These are phyloP conservation scores for Aspergillus olivimuriae DNA, from an alignment of 495 filamentous ascomycete genomes.

Conservation along the genomic window DNA sequence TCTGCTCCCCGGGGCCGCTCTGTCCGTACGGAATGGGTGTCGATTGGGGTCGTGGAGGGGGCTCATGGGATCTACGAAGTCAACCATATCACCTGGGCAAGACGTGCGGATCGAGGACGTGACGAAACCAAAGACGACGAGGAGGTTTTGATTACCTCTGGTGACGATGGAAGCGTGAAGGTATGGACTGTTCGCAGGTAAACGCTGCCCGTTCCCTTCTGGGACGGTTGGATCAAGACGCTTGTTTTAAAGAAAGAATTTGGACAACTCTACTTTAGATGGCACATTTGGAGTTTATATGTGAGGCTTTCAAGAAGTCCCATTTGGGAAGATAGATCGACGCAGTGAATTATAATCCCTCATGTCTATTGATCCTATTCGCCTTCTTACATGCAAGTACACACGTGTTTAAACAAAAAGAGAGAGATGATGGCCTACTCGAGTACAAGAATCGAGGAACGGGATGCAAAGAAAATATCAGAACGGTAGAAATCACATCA, in stretches of 20 bases:
- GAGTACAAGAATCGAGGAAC: not conserved
- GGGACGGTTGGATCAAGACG: too few species aligned
- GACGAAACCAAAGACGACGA: slow-evolving; percentile 42
- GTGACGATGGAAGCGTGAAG: slow-evolving; percentile 72
- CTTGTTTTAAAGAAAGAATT: too few species aligned
- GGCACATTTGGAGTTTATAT: too few species aligned
- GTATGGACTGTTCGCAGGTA: slow-evolving; percentile 53
- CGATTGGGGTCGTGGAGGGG: slow-evolving; percentile 56
- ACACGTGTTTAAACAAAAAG: too few species aligned
- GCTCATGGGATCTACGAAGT: slow-evolving; percentile 90
- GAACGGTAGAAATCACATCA: slow-evolving; percentile 6
- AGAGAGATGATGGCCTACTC: too few species aligned
- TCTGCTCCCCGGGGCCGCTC: slow-evolving; percentile 1
- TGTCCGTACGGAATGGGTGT: slow-evolving; percentile 54
- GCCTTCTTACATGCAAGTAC: not conserved
- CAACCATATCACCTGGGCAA: slow-evolving; percentile 79
- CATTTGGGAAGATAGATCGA: not conserved
- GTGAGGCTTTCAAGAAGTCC: too few species aligned
- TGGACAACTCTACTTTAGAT: too few species aligned
- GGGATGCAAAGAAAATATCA: not conserved
- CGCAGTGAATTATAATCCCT: slow-evolving; percentile 6
- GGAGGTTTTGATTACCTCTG: slow-evolving; percentile 72
- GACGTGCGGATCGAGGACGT: slow-evolving; percentile 32
- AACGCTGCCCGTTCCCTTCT: not conserved
- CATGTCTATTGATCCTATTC: slow-evolving; percentile 10